These are phyloP conservation scores for Termitomyces sp. DNA, from an alignment of 768 basidiomycete genomes.

Conservation along the genomic window DNA sequence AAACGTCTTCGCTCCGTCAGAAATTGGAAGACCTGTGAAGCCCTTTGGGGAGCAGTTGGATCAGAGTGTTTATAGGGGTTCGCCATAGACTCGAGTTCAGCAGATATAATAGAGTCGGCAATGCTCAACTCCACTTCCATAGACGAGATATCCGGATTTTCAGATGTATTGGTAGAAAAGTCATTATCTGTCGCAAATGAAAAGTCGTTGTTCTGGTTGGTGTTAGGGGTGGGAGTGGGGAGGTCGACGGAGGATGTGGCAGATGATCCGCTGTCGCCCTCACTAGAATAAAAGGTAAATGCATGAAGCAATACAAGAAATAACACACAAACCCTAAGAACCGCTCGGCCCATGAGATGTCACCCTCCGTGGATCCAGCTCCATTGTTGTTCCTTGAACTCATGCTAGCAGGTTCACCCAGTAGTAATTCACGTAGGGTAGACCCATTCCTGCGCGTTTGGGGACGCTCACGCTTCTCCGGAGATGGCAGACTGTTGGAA, in stretches of 20 bases:
- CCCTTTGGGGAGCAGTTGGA: constrained; percentile 57
- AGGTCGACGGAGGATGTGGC: constrained; percentile 46
- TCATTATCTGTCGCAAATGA: constrained; percentile 46
- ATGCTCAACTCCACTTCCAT: constrained; percentile 72
- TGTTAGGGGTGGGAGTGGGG: constrained; percentile 47
- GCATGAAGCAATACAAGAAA: background rate
- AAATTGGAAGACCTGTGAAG: constrained; percentile 75
- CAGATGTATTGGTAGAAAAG: constrained; percentile 33
- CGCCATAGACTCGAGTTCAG: constrained; percentile 18
- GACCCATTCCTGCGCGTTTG: constrained; percentile 64
- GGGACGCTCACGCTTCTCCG: constrained; percentile 37
- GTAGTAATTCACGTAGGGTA: constrained; percentile 68
- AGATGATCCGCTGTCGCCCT: constrained; percentile 38
- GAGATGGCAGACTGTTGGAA: constrained; percentile 51
- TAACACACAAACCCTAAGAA: constrained; percentile 52
- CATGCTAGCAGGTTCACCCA: constrained; percentile 48
- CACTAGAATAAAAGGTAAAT: constrained; percentile 27
- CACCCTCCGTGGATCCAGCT: constrained; percentile 51
- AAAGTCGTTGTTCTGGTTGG: constrained; percentile 29
- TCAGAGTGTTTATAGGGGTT: constrained; percentile 32
- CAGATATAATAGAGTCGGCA: constrained; percentile 33
- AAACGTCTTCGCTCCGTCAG: constrained; percentile 46
- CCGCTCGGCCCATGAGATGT: constrained; percentile 84
- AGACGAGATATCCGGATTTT: constrained; percentile 60
- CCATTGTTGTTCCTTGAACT: constrained; percentile 20